These are phyloP conservation scores for Dactylonectria estremocensis DNA, from an alignment of 2,329 filamentous ascomycete genomes.

Conservation along the genomic window DNA sequence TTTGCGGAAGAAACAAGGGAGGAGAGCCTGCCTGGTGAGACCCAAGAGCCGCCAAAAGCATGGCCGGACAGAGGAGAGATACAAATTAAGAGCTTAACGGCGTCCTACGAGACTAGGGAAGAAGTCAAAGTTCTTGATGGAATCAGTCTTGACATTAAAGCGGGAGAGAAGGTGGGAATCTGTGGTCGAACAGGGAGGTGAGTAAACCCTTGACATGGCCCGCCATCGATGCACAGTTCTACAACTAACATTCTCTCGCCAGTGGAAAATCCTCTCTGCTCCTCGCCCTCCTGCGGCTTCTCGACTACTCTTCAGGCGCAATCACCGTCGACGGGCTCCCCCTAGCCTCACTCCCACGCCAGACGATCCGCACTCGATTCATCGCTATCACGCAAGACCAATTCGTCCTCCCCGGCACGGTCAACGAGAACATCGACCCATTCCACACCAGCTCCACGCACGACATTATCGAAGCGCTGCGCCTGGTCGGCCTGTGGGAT, in stretches of 20 bases:
- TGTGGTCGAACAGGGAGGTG: slow-evolving; percentile 64
- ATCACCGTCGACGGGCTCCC: slow-evolving; percentile 63
- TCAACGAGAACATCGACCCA: slow-evolving; percentile 66
- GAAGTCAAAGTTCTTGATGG: slow-evolving; percentile 41
- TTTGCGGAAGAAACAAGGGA: slow-evolving; percentile 49
- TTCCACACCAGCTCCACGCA: slow-evolving; percentile 49
- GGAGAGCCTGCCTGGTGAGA: slow-evolving; percentile 46
- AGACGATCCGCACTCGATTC: slow-evolving; percentile 60
- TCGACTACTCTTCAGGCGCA: slow-evolving; percentile 56
- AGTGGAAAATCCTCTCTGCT: slow-evolving; percentile 68
- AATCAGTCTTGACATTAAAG: slow-evolving; percentile 43
- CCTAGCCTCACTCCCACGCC: slow-evolving; percentile 57
- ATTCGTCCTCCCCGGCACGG: slow-evolving; percentile 61
- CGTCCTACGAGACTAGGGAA: slow-evolving; percentile 44
- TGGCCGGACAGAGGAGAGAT: slow-evolving; percentile 54
- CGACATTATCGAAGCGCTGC: slow-evolving; percentile 58
- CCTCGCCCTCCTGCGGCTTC: slow-evolving; percentile 63
- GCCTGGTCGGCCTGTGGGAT: slow-evolving; percentile 60
- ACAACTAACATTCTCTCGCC: neutral
- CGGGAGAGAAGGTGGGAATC: slow-evolving; percentile 66
- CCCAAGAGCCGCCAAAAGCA: slow-evolving; percentile 32
- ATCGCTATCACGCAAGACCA: slow-evolving; percentile 66
- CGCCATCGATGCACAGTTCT: neutral
- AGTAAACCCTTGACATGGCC: slow-evolving; percentile 26
- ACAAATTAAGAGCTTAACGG: slow-evolving; percentile 46